Conservation (phyloP, 306 rosid species). For the Cicer yamashitae region DNA sequence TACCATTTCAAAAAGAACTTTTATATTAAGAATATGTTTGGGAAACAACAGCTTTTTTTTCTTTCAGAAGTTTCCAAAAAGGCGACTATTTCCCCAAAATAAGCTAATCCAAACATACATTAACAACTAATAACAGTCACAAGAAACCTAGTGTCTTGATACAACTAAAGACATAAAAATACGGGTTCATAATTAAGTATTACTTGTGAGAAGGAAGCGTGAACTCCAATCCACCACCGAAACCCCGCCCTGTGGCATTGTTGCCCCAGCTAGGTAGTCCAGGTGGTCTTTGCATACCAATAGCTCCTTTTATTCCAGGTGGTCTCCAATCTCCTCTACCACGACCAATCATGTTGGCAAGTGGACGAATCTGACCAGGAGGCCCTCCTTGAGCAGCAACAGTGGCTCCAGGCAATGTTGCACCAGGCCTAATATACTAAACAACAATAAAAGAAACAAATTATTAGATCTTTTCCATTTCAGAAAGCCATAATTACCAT, state of each 20-base stretch:
- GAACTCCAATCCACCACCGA: slow-evolving; percentile 92
- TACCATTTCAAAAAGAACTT: slow-evolving; percentile 14
- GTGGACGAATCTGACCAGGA: slow-evolving; percentile 91
- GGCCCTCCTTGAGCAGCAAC: slow-evolving; percentile 75
- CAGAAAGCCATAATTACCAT: slow-evolving; percentile 23
- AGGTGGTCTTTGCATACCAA: slow-evolving; percentile 61
- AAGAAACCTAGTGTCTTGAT: slow-evolving; percentile 18
- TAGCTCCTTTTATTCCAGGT: slow-evolving; percentile 64
- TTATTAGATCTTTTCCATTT: slow-evolving; percentile 29
- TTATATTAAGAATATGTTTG: neutral
- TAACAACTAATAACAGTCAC: slow-evolving; percentile 37
- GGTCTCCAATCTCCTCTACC: slow-evolving; percentile 99
- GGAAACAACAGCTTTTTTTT: slow-evolving; percentile 7
- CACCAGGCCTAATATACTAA: slow-evolving; percentile 99
- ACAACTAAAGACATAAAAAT: slow-evolving; percentile 22
- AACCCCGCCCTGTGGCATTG: slow-evolving; percentile 79
- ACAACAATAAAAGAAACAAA: slow-evolving; percentile 38
- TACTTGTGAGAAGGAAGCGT: slow-evolving; percentile 99
- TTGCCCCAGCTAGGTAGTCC: slow-evolving; percentile 84
- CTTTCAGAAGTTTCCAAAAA: neutral
- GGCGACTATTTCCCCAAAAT: neutral
- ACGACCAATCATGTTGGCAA: slow-evolving; percentile 76
- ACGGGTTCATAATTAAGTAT: slow-evolving; percentile 49
- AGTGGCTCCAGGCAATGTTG: slow-evolving; percentile 73
- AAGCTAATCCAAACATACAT: neutral